Conservation (phyloP, 352 stramenopile species). For the Globisporangium mamillatum region DNA sequence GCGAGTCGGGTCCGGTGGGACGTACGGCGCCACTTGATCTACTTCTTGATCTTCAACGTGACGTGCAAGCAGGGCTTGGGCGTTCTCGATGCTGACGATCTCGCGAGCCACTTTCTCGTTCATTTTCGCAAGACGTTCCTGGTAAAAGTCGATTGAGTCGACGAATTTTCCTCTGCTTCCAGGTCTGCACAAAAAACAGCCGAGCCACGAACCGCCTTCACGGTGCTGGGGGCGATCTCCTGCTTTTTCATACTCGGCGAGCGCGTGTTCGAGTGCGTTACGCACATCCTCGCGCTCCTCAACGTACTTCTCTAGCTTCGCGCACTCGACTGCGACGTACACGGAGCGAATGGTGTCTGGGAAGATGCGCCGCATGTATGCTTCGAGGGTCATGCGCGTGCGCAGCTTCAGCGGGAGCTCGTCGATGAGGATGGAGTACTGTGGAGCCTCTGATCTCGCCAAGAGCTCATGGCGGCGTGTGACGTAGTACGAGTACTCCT, state of each 20-base stretch:
- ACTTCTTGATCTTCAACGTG: conserved; percentile 35
- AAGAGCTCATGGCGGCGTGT: conserved; percentile 57
- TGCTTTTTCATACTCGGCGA: conserved; percentile 45
- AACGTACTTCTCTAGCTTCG: conserved; percentile 49
- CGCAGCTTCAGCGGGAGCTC: conserved; percentile 62
- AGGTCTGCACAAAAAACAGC: conserved; percentile 37
- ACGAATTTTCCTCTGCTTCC: conserved; percentile 35
- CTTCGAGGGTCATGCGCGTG: conserved; percentile 54
- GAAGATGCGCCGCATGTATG: conserved; percentile 75
- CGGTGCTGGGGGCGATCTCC: conserved; percentile 42
- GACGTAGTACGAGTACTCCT: conserved; percentile 69
- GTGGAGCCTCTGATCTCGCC: conserved; percentile 42
- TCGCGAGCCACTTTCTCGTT: conserved; percentile 61
- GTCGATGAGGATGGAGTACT: conserved; percentile 77
- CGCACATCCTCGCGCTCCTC: conserved; percentile 46
- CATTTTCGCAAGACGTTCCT: conserved; percentile 48
- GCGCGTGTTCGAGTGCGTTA: conserved; percentile 45
- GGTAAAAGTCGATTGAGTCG: conserved; percentile 65
- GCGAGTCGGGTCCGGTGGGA: conserved; percentile 1
- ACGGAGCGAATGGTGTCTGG: conserved; percentile 54
- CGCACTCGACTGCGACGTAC: conserved; percentile 72
- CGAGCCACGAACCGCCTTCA: conserved; percentile 38
- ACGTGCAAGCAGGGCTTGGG: conserved; percentile 45
- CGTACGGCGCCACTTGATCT: conserved; percentile 16
- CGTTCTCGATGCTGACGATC: conserved; percentile 58